Evolutionary conservation across 2,329 filamentous ascomycete genomes (phyloP).

Genomic region (Arthrobotrys conoides): DNA sequence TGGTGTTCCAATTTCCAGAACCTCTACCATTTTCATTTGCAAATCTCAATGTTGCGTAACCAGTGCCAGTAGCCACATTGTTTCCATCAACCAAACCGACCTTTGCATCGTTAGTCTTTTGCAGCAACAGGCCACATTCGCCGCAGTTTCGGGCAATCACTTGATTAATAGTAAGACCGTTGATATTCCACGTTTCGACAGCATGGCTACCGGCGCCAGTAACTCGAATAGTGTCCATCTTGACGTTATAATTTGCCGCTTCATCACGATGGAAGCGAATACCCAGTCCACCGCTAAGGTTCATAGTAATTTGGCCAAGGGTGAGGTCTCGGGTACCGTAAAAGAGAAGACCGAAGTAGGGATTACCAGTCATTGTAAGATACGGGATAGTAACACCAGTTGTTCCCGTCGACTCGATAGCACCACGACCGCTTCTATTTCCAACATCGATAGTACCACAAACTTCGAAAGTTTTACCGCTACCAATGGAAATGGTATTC

Average conservation of each 20-base stretch:
- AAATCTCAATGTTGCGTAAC: constrained; percentile 73
- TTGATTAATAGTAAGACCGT: constrained; percentile 70
- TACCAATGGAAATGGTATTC: constrained; percentile 70
- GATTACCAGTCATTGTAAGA: constrained; percentile 73
- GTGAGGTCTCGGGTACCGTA: constrained; percentile 70
- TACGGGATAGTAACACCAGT: constrained; percentile 72
- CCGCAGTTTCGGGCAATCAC: constrained; percentile 73
- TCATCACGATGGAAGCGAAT: constrained; percentile 74
- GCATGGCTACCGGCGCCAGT: constrained; percentile 73
- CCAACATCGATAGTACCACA: constrained; percentile 73
- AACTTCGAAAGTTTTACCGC: constrained; percentile 74
- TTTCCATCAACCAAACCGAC: constrained; percentile 73
- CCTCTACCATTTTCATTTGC: constrained; percentile 71
- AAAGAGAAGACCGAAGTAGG: constrained; percentile 74
- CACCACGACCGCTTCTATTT: constrained; percentile 69
- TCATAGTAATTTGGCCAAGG: constrained; percentile 72
- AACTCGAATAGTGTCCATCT: constrained; percentile 71
- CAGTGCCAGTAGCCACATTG: constrained; percentile 71
- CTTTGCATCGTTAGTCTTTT: constrained; percentile 71
- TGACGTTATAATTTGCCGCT: constrained; percentile 71
- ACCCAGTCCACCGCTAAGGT: constrained; percentile 72
- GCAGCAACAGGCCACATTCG: constrained; percentile 73
- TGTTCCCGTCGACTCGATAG: constrained; percentile 72
- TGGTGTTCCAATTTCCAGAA: constrained; percentile 71
- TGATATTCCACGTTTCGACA: constrained; percentile 75